Percentiles rank a stretch among this genome's conserved stretches.
Evolutionary conservation across 805 yeast species (phyloP).

Genomic region (Zygosaccharomyces siamensis): DNA sequence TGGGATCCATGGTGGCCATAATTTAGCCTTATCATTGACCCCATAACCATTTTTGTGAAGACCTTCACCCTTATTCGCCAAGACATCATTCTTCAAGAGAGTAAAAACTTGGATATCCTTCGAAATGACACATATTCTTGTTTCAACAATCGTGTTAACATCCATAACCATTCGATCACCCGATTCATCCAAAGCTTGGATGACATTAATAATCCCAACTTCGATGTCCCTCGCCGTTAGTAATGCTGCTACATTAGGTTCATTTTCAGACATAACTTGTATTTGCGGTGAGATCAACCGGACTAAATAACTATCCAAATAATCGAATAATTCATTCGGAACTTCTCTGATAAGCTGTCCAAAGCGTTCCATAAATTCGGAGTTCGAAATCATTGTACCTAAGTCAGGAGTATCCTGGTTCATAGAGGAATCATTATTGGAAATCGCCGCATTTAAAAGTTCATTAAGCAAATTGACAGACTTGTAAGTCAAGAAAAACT

Average conservation of each 20-base stretch:
- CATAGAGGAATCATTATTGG: constrained; percentile 17
- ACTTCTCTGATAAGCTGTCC: constrained; percentile 44
- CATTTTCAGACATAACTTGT: constrained; percentile 47
- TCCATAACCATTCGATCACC: constrained; percentile 29
- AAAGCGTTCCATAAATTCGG: constrained; percentile 40
- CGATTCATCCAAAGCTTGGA: constrained; percentile 35
- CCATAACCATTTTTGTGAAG: constrained; percentile 31
- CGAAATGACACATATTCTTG: constrained; percentile 51
- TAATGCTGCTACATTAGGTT: constrained; percentile 45
- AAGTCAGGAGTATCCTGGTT: constrained; percentile 15
- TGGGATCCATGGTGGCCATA: constrained; percentile 69
- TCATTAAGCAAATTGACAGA: constrained; percentile 48
- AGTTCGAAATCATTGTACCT: constrained; percentile 23
- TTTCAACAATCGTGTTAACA: constrained; percentile 43
- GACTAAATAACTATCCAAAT: constrained; percentile 48
- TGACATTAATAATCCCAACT: constrained; percentile 45
- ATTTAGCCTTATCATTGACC: constrained; percentile 21
- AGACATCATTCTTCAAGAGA: constrained; percentile 39
- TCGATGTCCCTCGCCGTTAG: constrained; percentile 57
- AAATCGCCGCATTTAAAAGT: constrained; percentile 27
- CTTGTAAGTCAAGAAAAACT: constrained; percentile 44
- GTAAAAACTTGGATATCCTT: constrained; percentile 54
- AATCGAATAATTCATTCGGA: constrained; percentile 37
- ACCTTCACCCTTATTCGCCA: constrained; percentile 30
- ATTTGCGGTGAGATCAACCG: constrained; percentile 59